A percentile compares a stretch with the other conserved stretches of the same genome.
These are phyloP conservation scores for Cucurbita ficifolia DNA, from an alignment of 306 rosid genomes.

Conservation along the genomic window DNA sequence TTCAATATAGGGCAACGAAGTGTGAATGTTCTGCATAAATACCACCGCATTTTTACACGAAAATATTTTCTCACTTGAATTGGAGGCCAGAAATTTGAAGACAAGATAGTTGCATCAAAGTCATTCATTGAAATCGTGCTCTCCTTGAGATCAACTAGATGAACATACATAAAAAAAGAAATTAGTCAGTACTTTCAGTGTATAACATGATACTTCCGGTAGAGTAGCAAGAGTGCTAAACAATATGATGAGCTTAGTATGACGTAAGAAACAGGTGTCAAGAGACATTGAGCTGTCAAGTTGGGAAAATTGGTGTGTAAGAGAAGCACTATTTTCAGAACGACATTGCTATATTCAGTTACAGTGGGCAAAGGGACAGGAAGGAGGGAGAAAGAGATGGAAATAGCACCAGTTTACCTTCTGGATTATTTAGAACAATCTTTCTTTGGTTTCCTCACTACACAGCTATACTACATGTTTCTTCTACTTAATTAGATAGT, in stretches of 20 bases:
- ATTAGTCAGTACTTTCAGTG: slow-evolving; percentile 4
- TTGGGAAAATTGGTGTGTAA: neutral
- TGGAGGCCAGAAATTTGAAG: slow-evolving; percentile 97
- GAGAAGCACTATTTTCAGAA: neutral
- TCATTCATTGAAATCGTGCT: slow-evolving; percentile 48
- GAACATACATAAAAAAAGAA: slow-evolving; percentile 6
- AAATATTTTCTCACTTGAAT: slow-evolving; percentile 46
- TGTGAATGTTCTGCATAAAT: neutral
- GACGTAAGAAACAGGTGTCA: neutral
- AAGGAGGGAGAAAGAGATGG: neutral
- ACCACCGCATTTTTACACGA: neutral
- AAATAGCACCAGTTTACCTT: neutral
- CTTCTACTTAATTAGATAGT: neutral
- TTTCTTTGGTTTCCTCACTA: neutral
- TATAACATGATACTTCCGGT: neutral
- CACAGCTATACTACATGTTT: neutral
- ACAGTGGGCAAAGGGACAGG: neutral
- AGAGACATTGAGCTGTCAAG: neutral
- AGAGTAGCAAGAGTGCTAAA: neutral
- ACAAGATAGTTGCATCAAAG: slow-evolving; percentile 59
- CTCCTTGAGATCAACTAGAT: slow-evolving; percentile 33
- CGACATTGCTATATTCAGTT: neutral
- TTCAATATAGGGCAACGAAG: neutral
- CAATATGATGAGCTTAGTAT: neutral
- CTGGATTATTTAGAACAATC: neutral